Conservation (phyloP, 441 rosid species). For the Biscutella laevigata region DNA sequence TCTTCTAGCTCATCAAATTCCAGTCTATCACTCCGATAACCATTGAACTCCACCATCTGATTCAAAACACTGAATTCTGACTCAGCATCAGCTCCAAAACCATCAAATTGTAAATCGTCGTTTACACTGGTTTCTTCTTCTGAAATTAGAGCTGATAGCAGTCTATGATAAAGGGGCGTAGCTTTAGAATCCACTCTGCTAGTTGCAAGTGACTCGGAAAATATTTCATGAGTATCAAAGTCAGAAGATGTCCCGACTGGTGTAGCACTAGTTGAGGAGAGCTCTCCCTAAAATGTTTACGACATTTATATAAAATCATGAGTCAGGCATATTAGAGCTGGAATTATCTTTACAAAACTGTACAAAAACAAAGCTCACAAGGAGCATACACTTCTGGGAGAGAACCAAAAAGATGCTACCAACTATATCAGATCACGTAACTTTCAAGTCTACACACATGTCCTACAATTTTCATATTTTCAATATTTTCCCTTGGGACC, state of each 20-base stretch:
- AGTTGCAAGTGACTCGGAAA: conserved; percentile 27
- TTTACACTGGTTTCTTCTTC: conserved; percentile 45
- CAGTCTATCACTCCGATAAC: conserved; percentile 41
- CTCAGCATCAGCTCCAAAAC: conserved; percentile 30
- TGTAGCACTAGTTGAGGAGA: conserved; percentile 30
- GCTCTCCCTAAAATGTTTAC: conserved; percentile 35
- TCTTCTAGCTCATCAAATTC: conserved; percentile 42
- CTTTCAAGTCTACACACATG: not conserved
- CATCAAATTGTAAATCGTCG: conserved; percentile 41
- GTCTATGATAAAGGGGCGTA: conserved; percentile 63
- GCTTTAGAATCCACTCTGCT: conserved; percentile 32
- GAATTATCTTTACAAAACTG: conserved; percentile 3
- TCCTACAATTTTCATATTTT: conserved; percentile 1
- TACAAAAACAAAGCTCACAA: not conserved
- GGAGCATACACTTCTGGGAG: not conserved
- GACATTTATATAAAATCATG: conserved; percentile 5
- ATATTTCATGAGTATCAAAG: conserved; percentile 32
- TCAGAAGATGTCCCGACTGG: conserved; percentile 32
- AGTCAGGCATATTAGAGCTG: not conserved
- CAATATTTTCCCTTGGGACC: not conserved
- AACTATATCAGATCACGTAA: not conserved
- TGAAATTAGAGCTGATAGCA: conserved; percentile 74
- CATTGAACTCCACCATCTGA: conserved; percentile 44
- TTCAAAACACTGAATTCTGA: conserved; percentile 42
- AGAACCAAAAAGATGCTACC: not conserved